Conservation (phyloP, 106 monocot species). For the Chionographis japonica region DNA sequence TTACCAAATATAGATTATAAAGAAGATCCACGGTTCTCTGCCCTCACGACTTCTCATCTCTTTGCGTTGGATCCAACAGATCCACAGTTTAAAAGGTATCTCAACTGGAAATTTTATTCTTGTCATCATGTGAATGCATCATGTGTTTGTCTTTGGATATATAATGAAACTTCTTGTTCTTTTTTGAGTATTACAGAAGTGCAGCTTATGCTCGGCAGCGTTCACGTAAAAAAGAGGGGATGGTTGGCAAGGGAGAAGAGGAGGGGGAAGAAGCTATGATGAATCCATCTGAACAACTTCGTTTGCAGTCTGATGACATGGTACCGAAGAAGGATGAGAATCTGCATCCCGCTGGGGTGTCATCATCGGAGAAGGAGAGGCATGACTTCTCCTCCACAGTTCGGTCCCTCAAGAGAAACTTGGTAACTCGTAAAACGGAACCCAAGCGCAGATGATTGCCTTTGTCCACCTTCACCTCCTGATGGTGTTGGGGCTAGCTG, state of each 20-base stretch:
- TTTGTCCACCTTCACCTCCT: too few relatives aligned
- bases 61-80: slow-evolving; percentile 85
- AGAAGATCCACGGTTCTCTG: slow-evolving; percentile 63
- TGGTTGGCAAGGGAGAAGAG: background rate
- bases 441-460: background rate
- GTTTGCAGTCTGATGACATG: background rate
- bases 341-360: background rate
- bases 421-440: slow-evolving; percentile 12
- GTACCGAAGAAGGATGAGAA: background rate
- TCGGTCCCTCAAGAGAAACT: slow-evolving; percentile 38
- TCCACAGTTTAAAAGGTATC: slow-evolving; percentile 85
- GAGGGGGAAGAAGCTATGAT: slow-evolving; percentile 7
- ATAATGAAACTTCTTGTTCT: background rate
- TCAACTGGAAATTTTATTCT: too few relatives aligned
- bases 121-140: background rate
- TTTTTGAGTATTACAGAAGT: slow-evolving; percentile 41
- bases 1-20: slow-evolving; percentile 53
- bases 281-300: background rate
- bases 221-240: slow-evolving; percentile 22
- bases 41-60: slow-evolving; percentile 41
- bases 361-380: slow-evolving; percentile 21
- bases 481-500: too few relatives aligned
- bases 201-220: slow-evolving; percentile 40
- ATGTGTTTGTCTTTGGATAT: too few relatives aligned
- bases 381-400: slow-evolving; percentile 27